phyloP scores from a whole-genome alignment of 768 basidiomycete genomes.

The Suillus paluster region DNA sequence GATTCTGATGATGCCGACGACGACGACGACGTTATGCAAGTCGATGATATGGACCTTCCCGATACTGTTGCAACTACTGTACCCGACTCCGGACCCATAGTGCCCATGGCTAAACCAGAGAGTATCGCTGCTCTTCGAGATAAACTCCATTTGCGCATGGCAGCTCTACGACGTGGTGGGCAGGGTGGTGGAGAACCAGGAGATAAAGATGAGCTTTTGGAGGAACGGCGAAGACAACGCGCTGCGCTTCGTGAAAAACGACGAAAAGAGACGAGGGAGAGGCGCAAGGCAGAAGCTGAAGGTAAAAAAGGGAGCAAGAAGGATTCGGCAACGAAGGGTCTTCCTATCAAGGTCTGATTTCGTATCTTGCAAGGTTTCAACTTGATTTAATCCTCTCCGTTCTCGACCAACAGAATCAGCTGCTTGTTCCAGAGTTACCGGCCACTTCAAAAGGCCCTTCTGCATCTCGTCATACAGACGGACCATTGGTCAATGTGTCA shows the following conservation, averaged over 20 bases:
- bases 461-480: constrained; percentile 32
- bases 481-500: constrained; percentile 62
- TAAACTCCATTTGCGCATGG: constrained; percentile 78
- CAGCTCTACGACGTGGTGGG: constrained; percentile 52
- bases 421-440: constrained; percentile 65
- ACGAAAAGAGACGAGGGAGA: constrained; percentile 85
- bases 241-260: constrained; percentile 85
- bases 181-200: constrained; percentile 52
- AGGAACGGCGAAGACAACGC: constrained; percentile 75
- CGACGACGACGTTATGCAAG: constrained; percentile 28
- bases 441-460: constrained; percentile 20
- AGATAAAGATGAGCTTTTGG: constrained; percentile 81
- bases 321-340: constrained; percentile 35
- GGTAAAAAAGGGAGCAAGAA: constrained; percentile 48
- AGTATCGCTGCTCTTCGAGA: constrained; percentile 69
- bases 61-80: constrained; percentile 18
- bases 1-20: constrained; percentile 36
- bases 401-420: constrained; percentile 53
- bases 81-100: constrained; percentile 25
- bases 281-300: constrained; percentile 70
- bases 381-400: not conserved
- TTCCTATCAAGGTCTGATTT: constrained; percentile 41
- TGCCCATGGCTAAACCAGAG: constrained; percentile 68
- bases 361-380: not conserved
- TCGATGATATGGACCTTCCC: constrained; percentile 37